A percentile compares a stretch with the other conserved stretches of the same genome.
Conservation (phyloP, 257 asterid species). For the Solanum habrochaites region DNA sequence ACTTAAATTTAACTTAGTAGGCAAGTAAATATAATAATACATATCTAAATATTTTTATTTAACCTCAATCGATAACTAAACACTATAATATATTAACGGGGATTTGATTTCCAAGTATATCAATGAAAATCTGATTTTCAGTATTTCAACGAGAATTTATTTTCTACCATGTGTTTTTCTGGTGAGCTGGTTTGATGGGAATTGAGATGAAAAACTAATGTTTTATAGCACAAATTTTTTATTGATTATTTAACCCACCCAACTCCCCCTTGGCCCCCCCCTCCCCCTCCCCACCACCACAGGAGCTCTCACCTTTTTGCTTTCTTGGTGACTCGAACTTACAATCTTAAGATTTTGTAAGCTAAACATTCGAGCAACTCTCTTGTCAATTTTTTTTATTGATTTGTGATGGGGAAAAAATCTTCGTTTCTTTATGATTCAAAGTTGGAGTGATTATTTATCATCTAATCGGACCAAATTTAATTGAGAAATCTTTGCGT, state of each 20-base stretch:
- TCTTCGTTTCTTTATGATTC: too few relatives aligned
- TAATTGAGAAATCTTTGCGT: not conserved
- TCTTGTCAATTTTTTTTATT: rapidly evolving
- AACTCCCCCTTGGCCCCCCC: rapidly evolving
- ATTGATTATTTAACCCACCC: too few relatives aligned
- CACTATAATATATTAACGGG: not conserved
- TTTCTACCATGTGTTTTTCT: too few relatives aligned
- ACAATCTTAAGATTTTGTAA: rapidly evolving
- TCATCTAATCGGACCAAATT: not conserved
- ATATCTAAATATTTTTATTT: not conserved
- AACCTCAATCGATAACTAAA: not conserved
- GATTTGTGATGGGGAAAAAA: not conserved
- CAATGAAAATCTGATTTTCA: not conserved
- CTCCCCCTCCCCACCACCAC: rapidly evolving
- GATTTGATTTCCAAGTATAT: not conserved
- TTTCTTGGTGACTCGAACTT: too few relatives aligned
- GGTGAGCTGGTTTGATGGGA: not conserved
- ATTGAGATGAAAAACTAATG: not conserved
- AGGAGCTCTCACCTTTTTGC: too few relatives aligned
- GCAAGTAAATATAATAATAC: not conserved
- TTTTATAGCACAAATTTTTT: too few relatives aligned
- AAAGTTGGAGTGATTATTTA: not conserved
- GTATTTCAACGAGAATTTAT: too few relatives aligned
- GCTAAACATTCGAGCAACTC: not conserved
- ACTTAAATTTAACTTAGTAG: too few relatives aligned